Conservation (phyloP, 2,329 filamentous ascomycete genomes). For the Aureobasidium subglaciale region DNA sequence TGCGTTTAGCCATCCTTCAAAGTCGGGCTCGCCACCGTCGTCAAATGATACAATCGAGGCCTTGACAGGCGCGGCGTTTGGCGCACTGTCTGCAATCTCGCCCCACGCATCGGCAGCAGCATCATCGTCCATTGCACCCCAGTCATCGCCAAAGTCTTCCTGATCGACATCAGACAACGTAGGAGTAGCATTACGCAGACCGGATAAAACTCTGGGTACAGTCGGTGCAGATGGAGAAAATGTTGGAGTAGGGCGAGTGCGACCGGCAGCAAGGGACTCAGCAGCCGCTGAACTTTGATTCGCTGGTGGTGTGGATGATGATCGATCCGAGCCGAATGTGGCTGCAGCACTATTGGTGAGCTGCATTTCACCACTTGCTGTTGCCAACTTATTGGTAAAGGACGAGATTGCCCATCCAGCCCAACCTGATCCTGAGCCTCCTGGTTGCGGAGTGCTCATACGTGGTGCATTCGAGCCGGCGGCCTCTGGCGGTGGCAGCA, state of each 20-base stretch:
- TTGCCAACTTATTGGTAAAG: constrained; percentile 87
- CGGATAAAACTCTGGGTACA: constrained; percentile 26
- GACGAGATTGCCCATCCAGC: constrained; percentile 97
- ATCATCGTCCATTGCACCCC: constrained; percentile 60
- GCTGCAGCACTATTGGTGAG: constrained; percentile 48
- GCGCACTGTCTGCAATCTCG: constrained; percentile 40
- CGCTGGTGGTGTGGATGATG: constrained; percentile 36
- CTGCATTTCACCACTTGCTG: constrained; percentile 81
- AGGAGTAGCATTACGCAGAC: constrained; percentile 20
- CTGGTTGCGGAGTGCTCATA: constrained; percentile 71
- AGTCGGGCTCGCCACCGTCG: constrained; percentile 85
- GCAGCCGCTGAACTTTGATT: constrained; percentile 37
- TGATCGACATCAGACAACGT: constrained; percentile 30
- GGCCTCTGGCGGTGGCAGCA: constrained; percentile 57
- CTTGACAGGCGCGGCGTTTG: constrained; percentile 23
- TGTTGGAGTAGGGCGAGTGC: constrained; percentile 6
- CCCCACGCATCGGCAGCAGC: constrained; percentile 42
- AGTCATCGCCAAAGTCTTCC: constrained; percentile 61
- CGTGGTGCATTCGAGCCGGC: constrained; percentile 54
- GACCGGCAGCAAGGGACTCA: constrained; percentile 18
- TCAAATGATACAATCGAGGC: constrained; percentile 52
- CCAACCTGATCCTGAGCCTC: constrained; percentile 55
- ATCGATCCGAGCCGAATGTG: constrained; percentile 56
- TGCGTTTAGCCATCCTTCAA: constrained; percentile 88
- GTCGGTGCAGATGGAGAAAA: constrained; percentile 22